phyloP scores from a whole-genome alignment of 768 basidiomycete species.

The Pleurotus sapidus region DNA sequence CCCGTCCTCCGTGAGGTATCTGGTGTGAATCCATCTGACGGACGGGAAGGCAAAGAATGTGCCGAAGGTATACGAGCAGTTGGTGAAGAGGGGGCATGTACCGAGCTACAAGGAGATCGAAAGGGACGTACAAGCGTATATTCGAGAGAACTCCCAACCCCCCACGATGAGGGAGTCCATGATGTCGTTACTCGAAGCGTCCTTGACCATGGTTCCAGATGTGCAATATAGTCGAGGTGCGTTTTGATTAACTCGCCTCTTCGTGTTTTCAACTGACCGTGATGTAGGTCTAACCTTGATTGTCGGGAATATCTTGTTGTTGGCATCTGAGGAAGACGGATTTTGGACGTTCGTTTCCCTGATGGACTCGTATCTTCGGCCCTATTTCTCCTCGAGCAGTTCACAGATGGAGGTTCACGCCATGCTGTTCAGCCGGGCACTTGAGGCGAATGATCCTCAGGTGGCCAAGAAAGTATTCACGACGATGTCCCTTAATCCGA shows the following conservation, averaged over 20 bases:
- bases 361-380: conserved; percentile 79
- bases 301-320: conserved; percentile 66
- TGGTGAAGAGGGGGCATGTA: conserved; percentile 55
- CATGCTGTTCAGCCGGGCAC: conserved; percentile 61
- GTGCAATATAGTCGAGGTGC: conserved; percentile 64
- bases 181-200: conserved; percentile 62
- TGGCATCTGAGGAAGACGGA: conserved; percentile 84
- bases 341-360: conserved; percentile 89
- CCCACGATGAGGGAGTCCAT: conserved; percentile 56
- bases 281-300: conserved; percentile 62
- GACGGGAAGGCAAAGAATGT: conserved; percentile 65
- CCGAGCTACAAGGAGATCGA: conserved; percentile 46
- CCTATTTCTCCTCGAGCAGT: conserved; percentile 63
- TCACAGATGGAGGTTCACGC: conserved; percentile 77
- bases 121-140: conserved; percentile 51
- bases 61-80: conserved; percentile 63
- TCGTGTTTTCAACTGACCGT: no score
- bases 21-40: conserved; percentile 82
- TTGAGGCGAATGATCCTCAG: conserved; percentile 57
- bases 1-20: conserved; percentile 79
- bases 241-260: conserved; percentile 9
- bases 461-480: conserved; percentile 65
- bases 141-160: conserved; percentile 56
- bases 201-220: conserved; percentile 84
- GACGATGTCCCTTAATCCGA: conserved; percentile 58